These are phyloP conservation scores for Boechera stricta DNA, from an alignment of 345 rosid species.

Conservation along the genomic window DNA sequence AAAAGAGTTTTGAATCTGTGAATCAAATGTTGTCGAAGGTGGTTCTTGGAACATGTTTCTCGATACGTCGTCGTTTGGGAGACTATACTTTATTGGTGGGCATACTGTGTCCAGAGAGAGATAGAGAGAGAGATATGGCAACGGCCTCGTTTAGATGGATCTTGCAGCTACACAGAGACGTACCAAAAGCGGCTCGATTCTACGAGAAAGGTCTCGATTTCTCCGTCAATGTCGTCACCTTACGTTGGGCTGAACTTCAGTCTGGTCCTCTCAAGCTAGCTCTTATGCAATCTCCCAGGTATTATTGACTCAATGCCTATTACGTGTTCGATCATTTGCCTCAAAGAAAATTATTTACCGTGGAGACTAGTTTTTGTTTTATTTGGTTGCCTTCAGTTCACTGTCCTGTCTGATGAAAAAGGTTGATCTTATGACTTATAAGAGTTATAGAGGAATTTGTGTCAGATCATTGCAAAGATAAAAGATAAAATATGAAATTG, in stretches of 20 bases:
- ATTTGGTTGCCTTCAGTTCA: not conserved
- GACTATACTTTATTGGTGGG: not conserved
- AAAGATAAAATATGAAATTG: too few species aligned
- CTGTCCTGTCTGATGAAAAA: not conserved
- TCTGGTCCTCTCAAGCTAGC: constrained; percentile 86
- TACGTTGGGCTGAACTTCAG: constrained; percentile 94
- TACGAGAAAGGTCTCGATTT: constrained; percentile 86
- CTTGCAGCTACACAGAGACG: constrained; percentile 92
- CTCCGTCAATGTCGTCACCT: constrained; percentile 78
- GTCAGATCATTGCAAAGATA: not conserved
- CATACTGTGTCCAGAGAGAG: not conserved
- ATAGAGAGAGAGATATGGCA: constrained; percentile 52
- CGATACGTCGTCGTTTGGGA: too few species aligned
- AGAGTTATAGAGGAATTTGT: not conserved
- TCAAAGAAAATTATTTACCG: constrained; percentile 8
- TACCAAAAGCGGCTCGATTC: constrained; percentile 85
- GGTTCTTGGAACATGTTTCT: not conserved
- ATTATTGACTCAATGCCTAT: constrained; percentile 35
- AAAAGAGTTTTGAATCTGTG: not conserved
- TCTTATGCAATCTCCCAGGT: constrained; percentile 79
- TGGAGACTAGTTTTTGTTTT: not conserved
- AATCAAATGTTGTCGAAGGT: not conserved
- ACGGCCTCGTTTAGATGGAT: constrained; percentile 84
- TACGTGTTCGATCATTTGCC: constrained; percentile 61
- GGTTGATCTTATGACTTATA: too few species aligned